Evolutionary conservation across 371 early-diverging fungal species (phyloP), one percentile per base, ranked within the genome.

Genomic region (Enterospora canceri): DNA sequence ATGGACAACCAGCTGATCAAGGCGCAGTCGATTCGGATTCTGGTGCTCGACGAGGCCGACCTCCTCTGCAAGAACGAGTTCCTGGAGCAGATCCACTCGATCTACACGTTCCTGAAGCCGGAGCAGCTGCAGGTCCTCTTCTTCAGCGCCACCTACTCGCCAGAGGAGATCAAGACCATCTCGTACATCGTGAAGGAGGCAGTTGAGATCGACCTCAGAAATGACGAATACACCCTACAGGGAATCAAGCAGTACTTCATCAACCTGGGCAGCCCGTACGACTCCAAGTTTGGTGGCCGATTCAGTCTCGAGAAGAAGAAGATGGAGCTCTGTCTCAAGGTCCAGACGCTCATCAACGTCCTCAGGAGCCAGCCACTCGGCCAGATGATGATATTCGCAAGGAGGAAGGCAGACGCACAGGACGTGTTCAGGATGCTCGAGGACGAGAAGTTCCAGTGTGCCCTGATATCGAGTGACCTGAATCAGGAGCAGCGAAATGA

Each of bases 201-300:
- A 29, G 86, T 96, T 70, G 87, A 92, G 61, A 93, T 97, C 68
- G 86, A 96, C 65, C 92, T 98, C 65, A 98, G 96, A 86, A 91
- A 93, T 82, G 96, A 95, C 83, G 96, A 96, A 81, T 85, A 96
- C 82, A 97, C 99, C n/a, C 83, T 98, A 46, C 95, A 95, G 83
- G 99, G 96, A 69, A 96, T 98, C 80, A 91, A 91, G 77, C 97
- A 98, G 79, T 97, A 93, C 85, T 97, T 88, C 82, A 88, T 96
- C 16, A 87, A 90, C 47, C 89, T 97, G 8, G 97, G 93, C 4
- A 60, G 58, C 21, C 53, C 15, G 19, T 51, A 21, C 26, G 40
- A 40, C 40, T 58, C 51, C 40, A 18, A 15, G 26, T 18, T 28
- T 15, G 35, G 23, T 19, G 63, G 56, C 40, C 24, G 30, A n/a